Percentiles rank a stretch among this genome's conserved stretches.
These are phyloP conservation scores for Orbilia quercus DNA, from an alignment of 2,329 filamentous ascomycete genomes.

Conservation along the genomic window DNA sequence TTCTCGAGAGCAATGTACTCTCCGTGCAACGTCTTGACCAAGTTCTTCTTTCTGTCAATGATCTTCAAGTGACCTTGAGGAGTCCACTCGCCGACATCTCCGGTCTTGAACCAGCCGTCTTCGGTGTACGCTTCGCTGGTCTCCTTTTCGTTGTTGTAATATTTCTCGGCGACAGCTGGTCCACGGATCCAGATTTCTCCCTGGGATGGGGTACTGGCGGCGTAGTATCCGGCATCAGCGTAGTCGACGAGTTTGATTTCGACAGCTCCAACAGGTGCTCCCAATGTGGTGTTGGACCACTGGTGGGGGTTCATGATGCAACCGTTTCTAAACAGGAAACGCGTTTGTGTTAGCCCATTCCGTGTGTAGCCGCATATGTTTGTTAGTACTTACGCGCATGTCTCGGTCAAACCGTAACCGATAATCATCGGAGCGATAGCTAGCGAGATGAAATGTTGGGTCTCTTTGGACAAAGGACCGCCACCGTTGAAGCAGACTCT, in stretches of 20 bases:
- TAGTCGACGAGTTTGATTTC: slow-evolving; percentile 94
- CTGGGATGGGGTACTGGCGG: slow-evolving; percentile 77
- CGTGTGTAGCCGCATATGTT: neutral
- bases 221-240: slow-evolving; percentile 84
- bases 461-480: slow-evolving; percentile 83
- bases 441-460: slow-evolving; percentile 89
- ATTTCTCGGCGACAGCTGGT: slow-evolving; percentile 77
- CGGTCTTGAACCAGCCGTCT: slow-evolving; percentile 97
- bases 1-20: slow-evolving; percentile 97
- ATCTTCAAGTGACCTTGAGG: slow-evolving; percentile 81
- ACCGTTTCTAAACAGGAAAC: slow-evolving; percentile 68
- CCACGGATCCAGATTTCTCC: slow-evolving; percentile 94
- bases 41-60: slow-evolving; percentile 97
- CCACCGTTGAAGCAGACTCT: slow-evolving; percentile 95
- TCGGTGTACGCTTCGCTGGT: slow-evolving; percentile 79
- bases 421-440: slow-evolving; percentile 93
- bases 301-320: slow-evolving; percentile 84
- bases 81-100: slow-evolving; percentile 93
- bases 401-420: slow-evolving; percentile 96
- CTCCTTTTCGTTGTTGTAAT: slow-evolving; percentile 87
- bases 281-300: slow-evolving; percentile 81
- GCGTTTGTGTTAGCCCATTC: slow-evolving; percentile 9
- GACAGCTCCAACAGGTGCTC: slow-evolving; percentile 78
- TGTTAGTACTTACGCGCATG: slow-evolving; percentile 70
- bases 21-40: slow-evolving; percentile 93